Evolutionary conservation across 768 basidiomycete species (phyloP).

Genomic region (Paxillus rubicundulus): DNA sequence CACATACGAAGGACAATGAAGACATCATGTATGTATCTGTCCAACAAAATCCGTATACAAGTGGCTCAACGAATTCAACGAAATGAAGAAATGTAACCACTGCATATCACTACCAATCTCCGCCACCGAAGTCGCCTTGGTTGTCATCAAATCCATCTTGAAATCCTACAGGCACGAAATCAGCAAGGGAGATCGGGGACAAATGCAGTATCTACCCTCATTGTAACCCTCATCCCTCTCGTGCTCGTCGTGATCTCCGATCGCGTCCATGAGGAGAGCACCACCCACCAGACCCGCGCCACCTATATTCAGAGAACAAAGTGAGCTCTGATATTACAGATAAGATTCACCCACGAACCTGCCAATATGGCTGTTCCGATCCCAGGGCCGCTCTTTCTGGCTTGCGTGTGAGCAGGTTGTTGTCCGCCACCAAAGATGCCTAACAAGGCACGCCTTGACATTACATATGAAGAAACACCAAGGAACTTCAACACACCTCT

Average conservation of each 20-base stretch:
- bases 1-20: no score
- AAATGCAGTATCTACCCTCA: constrained; percentile 28
- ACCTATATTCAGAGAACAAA: constrained; percentile 31
- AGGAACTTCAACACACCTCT: constrained; percentile 20
- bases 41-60: not conserved
- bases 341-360: constrained; percentile 34
- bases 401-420: constrained; percentile 34
- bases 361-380: constrained; percentile 46
- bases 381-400: constrained; percentile 49
- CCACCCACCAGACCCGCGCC: constrained; percentile 71
- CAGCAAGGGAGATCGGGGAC: not conserved
- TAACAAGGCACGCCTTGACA: constrained; percentile 10
- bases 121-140: not conserved
- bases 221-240: constrained; percentile 35
- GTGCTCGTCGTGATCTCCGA: constrained; percentile 42
- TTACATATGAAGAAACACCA: not conserved
- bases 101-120: constrained; percentile 10
- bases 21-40: not conserved
- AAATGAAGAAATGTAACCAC: not conserved
- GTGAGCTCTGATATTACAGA: constrained; percentile 3
- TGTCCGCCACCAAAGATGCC: constrained; percentile 32
- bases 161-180: constrained; percentile 28
- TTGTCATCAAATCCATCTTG: constrained; percentile 21
- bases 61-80: constrained; percentile 15
- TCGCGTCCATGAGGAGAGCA: constrained; percentile 47